phyloP scores from a whole-genome alignment of 768 basidiomycete genomes.

The Agrocybe chaxingu region DNA sequence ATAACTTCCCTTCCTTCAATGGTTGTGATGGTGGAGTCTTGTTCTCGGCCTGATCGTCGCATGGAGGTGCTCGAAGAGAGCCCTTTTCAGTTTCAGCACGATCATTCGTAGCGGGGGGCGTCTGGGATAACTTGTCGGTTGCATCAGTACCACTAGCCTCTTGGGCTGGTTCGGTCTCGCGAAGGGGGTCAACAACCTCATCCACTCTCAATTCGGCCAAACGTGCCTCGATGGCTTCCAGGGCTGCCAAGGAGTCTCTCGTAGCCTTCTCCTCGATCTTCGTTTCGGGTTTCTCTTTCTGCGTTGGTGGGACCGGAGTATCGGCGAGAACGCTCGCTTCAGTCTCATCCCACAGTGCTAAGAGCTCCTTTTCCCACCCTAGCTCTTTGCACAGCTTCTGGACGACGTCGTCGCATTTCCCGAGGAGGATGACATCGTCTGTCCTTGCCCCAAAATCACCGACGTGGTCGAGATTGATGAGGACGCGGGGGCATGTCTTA shows the following conservation, averaged over 20 bases:
- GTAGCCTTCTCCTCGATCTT: background rate
- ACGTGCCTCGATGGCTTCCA: slow-evolving; percentile 17
- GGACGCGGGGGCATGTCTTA: slow-evolving; percentile 66
- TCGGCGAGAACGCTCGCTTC: slow-evolving; percentile 21
- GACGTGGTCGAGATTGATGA: slow-evolving; percentile 85
- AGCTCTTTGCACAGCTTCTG: slow-evolving; percentile 59
- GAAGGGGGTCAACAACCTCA: background rate
- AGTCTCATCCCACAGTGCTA: slow-evolving; percentile 53
- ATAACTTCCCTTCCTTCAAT: slow-evolving; percentile 2
- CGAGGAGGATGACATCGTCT: slow-evolving; percentile 63
- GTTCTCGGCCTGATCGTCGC: background rate
- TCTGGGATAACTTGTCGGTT: too few species aligned
- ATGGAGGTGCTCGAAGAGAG: too few species aligned
- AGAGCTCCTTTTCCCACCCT: slow-evolving; percentile 71
- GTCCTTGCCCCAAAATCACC: slow-evolving; percentile 55
- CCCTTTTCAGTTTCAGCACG: too few species aligned
- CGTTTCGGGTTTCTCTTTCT: background rate
- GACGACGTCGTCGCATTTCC: slow-evolving; percentile 70
- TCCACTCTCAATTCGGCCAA: slow-evolving; percentile 15
- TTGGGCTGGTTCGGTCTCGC: too few species aligned
- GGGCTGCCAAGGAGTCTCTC: slow-evolving; percentile 8
- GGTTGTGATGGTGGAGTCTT: background rate
- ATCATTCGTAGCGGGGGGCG: too few species aligned
- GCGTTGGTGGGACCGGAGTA: background rate
- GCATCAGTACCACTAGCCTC: too few species aligned